Conservation (phyloP, 1,139 yeast genomes). For the Nakaseomyces sp. region DNA sequence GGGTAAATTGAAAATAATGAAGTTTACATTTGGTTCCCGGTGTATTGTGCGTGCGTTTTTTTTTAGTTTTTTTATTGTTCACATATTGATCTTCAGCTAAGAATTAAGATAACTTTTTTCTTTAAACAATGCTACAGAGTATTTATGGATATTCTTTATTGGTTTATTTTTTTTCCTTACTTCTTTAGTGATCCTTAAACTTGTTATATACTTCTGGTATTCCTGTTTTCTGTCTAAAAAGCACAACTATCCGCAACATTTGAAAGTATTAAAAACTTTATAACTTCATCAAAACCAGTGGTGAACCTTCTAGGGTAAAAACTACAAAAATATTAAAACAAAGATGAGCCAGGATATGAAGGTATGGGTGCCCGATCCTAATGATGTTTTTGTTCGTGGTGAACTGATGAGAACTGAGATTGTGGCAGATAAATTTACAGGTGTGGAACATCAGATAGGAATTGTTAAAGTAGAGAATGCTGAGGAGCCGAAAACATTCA, state of each 20-base stretch:
- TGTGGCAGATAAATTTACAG: conserved; percentile 17
- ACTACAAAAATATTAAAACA: not conserved
- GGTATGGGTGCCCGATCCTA: conserved; percentile 78
- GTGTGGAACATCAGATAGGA: conserved; percentile 14
- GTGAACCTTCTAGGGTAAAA: not conserved
- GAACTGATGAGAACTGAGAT: conserved; percentile 35
- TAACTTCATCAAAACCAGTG: too few relatives aligned
- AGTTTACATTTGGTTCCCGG: not conserved
- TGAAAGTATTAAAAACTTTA: too few relatives aligned
- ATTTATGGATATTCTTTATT: too few relatives aligned
- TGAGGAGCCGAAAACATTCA: conserved; percentile 36
- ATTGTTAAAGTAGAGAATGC: conserved; percentile 10
- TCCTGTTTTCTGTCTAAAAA: too few relatives aligned
- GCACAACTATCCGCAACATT: too few relatives aligned
- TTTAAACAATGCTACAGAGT: too few relatives aligned
- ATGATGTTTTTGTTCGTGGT: conserved; percentile 60
- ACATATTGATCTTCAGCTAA: not conserved
- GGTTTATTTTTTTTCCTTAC: too few relatives aligned
- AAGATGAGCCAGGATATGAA: conserved; percentile 12
- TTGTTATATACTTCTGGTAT: too few relatives aligned
- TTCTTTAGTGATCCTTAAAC: too few relatives aligned
- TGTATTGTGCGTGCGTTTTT: too few relatives aligned
- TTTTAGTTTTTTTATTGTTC: not conserved
- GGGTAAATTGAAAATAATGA: not conserved
- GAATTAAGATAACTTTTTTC: too few relatives aligned